Evolutionary conservation across 2,329 filamentous ascomycete species (phyloP).

Genomic region (Whalleya microplaca): DNA sequence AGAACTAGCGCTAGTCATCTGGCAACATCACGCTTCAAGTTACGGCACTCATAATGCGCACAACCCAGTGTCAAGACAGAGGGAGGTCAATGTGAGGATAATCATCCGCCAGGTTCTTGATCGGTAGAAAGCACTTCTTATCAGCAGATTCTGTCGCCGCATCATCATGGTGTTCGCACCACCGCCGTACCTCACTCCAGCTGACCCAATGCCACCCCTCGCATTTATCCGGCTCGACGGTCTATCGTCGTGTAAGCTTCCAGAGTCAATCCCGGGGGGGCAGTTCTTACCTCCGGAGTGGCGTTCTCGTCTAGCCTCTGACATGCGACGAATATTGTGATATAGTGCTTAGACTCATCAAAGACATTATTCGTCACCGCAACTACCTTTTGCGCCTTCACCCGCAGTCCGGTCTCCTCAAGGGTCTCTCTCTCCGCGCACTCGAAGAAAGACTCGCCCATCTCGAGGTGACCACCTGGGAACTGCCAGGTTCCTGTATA

Average conservation of each 20-base stretch:
- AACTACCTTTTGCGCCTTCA: conserved; percentile 57
- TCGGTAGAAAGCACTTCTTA: conserved; percentile 45
- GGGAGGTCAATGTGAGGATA: conserved; percentile 12
- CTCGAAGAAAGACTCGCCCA: conserved; percentile 61
- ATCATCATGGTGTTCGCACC: conserved; percentile 36
- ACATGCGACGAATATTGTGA: conserved; percentile 71
- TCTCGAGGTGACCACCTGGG: conserved; percentile 77
- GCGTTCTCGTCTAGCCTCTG: conserved; percentile 49
- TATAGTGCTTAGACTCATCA: conserved; percentile 68
- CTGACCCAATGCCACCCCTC: conserved; percentile 53
- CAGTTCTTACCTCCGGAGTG: conserved; percentile 55
- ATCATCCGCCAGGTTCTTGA: conserved; percentile 32
- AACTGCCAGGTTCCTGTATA: conserved; percentile 63
- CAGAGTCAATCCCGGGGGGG: conserved; percentile 12
- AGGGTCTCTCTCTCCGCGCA: conserved; percentile 70
- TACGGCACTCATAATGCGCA: not conserved
- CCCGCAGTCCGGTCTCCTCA: conserved; percentile 70
- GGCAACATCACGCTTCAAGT: not conserved
- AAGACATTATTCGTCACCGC: conserved; percentile 72
- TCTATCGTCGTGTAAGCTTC: conserved; percentile 40
- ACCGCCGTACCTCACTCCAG: conserved; percentile 46
- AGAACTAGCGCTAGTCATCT: not conserved
- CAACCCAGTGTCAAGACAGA: not conserved
- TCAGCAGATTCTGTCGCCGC: conserved; percentile 24
- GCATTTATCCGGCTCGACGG: conserved; percentile 56